phyloP scores from a whole-genome alignment of 148 eudicot species.

The Cornus florida region DNA sequence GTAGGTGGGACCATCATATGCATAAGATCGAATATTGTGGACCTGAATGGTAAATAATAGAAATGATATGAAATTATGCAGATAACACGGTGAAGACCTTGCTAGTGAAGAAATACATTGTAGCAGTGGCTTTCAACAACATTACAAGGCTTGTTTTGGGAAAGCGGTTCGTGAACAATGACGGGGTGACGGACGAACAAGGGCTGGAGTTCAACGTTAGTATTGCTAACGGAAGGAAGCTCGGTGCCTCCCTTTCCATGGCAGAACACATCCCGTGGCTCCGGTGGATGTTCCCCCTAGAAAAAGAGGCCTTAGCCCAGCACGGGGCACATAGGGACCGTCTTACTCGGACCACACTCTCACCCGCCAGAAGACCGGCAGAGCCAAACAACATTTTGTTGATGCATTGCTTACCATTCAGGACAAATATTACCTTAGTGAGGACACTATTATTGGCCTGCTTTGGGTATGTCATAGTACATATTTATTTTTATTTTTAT shows the following conservation, averaged over 20 bases:
- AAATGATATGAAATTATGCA: not conserved
- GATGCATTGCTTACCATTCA: not conserved
- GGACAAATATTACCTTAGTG: not conserved
- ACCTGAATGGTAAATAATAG: not conserved
- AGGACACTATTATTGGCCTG: not conserved
- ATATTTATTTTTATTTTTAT: no score
- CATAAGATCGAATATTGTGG: no score
- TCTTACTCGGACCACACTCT: slow-evolving; percentile 23
- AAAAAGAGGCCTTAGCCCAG: slow-evolving; percentile 21
- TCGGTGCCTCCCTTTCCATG: slow-evolving; percentile 20
- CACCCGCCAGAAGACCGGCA: slow-evolving; percentile 22
- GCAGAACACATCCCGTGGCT: slow-evolving; percentile 32
- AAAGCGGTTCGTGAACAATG: slow-evolving; percentile 24
- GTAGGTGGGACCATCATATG: no score
- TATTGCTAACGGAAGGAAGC: slow-evolving; percentile 25
- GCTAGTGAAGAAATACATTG: slow-evolving; percentile 30
- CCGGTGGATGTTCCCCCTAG: slow-evolving; percentile 20
- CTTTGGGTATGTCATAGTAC: not conserved
- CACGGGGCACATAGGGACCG: slow-evolving; percentile 17
- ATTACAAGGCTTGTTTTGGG: slow-evolving; percentile 45
- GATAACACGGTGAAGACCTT: slow-evolving; percentile 30
- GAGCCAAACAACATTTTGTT: slow-evolving; percentile 10
- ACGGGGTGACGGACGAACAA: slow-evolving; percentile 25
- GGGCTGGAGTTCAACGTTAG: slow-evolving; percentile 31
- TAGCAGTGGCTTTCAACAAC: slow-evolving; percentile 39